Evolutionary conservation across 139 green algal species (phyloP).

Genomic region (Pseudopediastrum boryanum): DNA sequence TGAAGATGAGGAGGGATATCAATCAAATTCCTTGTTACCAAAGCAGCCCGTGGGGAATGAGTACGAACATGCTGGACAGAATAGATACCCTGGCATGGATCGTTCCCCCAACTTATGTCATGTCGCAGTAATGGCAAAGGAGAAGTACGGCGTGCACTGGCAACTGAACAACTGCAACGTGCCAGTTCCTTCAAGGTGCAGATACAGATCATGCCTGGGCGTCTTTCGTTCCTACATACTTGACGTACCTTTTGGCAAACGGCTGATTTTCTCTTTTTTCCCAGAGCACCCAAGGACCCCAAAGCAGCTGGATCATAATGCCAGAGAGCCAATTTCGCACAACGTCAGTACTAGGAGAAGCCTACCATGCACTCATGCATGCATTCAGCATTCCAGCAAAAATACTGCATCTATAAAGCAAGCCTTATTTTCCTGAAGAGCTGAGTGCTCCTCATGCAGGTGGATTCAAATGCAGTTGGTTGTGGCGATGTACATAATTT

Average conservation of each 20-base stretch:
- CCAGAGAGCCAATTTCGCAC: conserved; percentile 41
- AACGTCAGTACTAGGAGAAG: conserved; percentile 27
- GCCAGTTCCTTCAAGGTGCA: background rate
- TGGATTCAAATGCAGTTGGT: conserved; percentile 47
- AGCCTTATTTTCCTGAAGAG: background rate
- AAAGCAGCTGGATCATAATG: conserved; percentile 27
- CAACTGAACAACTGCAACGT: background rate
- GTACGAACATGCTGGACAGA: background rate
- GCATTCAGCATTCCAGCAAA: background rate
- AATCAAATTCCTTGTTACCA: background rate
- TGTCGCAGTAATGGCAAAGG: background rate
- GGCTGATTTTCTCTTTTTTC: background rate
- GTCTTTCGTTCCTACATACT: background rate
- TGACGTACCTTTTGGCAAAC: background rate
- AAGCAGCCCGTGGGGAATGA: background rate
- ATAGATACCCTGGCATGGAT: background rate
- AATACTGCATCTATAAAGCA: background rate
- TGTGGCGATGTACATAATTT: conserved; percentile 65
- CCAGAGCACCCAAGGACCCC: background rate
- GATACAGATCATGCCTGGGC: background rate
- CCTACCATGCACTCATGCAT: background rate
- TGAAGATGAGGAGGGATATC: background rate
- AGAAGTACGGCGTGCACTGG: too few relatives aligned
- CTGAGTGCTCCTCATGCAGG: conserved; percentile 17
- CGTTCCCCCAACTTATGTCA: background rate